Percentiles rank a stretch among this genome's conserved stretches.
These are phyloP conservation scores for Geotrichum bryndzae DNA, from an alignment of 1,139 yeast species.

Conservation along the genomic window DNA sequence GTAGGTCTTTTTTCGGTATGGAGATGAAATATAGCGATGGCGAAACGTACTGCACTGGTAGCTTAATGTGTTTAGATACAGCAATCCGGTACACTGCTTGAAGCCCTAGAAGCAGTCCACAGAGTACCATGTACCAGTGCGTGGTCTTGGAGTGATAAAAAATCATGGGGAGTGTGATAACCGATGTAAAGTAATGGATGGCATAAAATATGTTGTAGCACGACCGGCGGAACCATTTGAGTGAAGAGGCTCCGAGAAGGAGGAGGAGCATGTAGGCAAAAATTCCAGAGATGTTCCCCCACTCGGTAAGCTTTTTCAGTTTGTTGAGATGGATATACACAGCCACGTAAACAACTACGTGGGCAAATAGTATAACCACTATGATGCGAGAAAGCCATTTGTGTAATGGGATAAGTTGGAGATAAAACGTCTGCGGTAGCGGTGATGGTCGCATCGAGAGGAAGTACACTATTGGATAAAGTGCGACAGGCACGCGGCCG, in stretches of 20 bases:
- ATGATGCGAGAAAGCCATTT: slow-evolving; percentile 80
- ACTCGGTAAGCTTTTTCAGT: slow-evolving; percentile 45
- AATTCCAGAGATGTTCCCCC: slow-evolving; percentile 59
- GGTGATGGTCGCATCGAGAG: slow-evolving; percentile 74
- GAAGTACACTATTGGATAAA: slow-evolving; percentile 65
- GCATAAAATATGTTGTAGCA: slow-evolving; percentile 57
- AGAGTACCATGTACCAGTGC: slow-evolving; percentile 48
- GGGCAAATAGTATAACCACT: slow-evolving; percentile 56
- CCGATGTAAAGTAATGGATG: slow-evolving; percentile 61
- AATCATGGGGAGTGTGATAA: slow-evolving; percentile 55
- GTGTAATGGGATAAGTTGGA: slow-evolving; percentile 71
- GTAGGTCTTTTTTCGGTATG: slow-evolving; percentile 40
- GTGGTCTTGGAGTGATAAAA: slow-evolving; percentile 59
- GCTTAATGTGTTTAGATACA: slow-evolving; percentile 34
- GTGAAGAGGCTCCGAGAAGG: slow-evolving; percentile 53
- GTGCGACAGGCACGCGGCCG: slow-evolving; percentile 71
- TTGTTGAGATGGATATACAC: slow-evolving; percentile 47
- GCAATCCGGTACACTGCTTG: slow-evolving; percentile 38
- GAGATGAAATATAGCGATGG: slow-evolving; percentile 43
- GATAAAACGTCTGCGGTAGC: slow-evolving; percentile 62
- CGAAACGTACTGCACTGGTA: slow-evolving; percentile 44
- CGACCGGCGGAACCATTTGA: slow-evolving; percentile 51
- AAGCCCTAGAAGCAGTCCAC: slow-evolving; percentile 22
- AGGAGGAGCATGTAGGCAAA: slow-evolving; percentile 56
- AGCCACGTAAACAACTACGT: slow-evolving; percentile 56